Evolutionary conservation across 2,329 filamentous ascomycete species (phyloP), one percentile per base, ranked within the genome.

Genomic region (Hypomyces rosellus): DNA sequence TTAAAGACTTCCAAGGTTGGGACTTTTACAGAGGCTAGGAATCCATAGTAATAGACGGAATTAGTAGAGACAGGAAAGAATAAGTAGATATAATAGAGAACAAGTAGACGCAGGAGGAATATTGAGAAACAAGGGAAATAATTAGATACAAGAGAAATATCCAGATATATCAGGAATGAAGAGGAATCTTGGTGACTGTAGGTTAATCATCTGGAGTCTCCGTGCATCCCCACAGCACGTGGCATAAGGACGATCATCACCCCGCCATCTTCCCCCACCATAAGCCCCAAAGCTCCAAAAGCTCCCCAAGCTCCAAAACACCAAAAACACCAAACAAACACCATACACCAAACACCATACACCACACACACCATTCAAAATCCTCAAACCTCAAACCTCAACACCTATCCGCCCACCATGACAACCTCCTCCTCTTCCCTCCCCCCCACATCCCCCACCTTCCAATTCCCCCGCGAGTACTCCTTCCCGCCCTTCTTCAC

Each of bases 401-500:
- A 30, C 6, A 30, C 20, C 22, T n/a, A 6, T 14, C 30, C 25
- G 8, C 25, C 45, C 33, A 22, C 38, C 46, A 46, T 18, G 33
- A 51, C 54, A 8, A 13, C 44, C 34, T 34, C 48, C 45, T 46
- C 46, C 9, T 7, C 44, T 30, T 18, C 45, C 3, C 7, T 34
- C 33, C 16, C 50, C 22, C 34, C 53, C 8, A 9, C 50, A 52
- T 18, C 48, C 45, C 25, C 55, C 14, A 49, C 68, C 60, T 84
- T 84, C 67, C 49, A 59, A 37, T 85, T 82, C 67, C 82, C 82
- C 4, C 76, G 74, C 59, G 79, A 82, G 66, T 86, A 90, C 77
- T 73, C 74, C 71, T 92, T 89, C 74, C 88, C 88, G 0, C 85
- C 88, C 63, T 91, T 93, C 83, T 93, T 88, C 80, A 90, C 86